Conservation (phyloP, 495 filamentous ascomycete species). For the Usnea hakonensis region DNA sequence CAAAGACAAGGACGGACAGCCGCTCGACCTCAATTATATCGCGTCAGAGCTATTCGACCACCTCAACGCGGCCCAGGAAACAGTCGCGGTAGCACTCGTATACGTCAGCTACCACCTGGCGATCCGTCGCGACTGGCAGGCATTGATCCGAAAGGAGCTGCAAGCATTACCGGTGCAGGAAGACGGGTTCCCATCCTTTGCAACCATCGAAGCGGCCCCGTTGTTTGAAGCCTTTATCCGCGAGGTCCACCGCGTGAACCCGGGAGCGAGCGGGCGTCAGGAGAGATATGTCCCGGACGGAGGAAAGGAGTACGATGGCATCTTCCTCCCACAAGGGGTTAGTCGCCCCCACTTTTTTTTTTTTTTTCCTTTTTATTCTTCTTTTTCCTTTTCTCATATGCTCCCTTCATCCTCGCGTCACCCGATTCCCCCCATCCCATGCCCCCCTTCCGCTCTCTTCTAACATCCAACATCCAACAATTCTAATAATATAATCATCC, state of each 20-base stretch:
- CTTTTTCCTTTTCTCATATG: too few relatives aligned
- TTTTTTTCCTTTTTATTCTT: too few relatives aligned
- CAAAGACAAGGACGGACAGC: neutral
- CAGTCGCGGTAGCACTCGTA: neutral
- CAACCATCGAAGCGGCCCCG: neutral
- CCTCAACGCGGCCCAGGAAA: neutral
- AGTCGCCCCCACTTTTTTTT: too few relatives aligned
- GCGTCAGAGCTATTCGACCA: neutral
- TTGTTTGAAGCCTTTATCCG: neutral
- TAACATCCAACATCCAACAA: too few relatives aligned
- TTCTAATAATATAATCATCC: too few relatives aligned
- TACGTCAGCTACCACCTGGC: neutral
- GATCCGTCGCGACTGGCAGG: neutral
- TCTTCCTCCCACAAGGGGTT: too few relatives aligned
- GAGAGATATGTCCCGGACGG: too few relatives aligned
- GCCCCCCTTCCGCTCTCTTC: too few relatives aligned
- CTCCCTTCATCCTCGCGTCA: too few relatives aligned
- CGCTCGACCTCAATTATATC: neutral
- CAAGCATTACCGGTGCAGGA: neutral
- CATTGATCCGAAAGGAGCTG: neutral
- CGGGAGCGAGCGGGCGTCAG: too few relatives aligned
- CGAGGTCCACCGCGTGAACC: neutral
- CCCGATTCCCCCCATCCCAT: too few relatives aligned
- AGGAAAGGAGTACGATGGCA: too few relatives aligned
- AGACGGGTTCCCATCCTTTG: neutral